A percentile compares a stretch with the other conserved stretches of the same genome.
These are phyloP conservation scores for Penicillium steckii DNA, from an alignment of 495 filamentous ascomycete species.

Conservation along the genomic window DNA sequence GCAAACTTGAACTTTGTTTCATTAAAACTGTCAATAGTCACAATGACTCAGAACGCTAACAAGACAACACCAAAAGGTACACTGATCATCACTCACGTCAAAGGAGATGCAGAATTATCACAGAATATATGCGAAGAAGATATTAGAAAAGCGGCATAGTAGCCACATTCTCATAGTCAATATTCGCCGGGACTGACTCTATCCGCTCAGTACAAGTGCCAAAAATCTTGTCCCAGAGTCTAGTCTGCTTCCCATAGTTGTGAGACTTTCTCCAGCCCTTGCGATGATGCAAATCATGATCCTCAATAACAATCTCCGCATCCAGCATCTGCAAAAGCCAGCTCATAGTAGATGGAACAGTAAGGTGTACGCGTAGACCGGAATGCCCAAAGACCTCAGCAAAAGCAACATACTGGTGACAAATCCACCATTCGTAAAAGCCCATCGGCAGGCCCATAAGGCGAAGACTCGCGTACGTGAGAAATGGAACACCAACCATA, in stretches of 20 bases:
- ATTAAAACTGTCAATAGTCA: too few species aligned
- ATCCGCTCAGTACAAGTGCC: conserved; percentile 38
- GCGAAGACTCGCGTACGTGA: conserved; percentile 34
- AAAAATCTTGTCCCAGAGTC: conserved; percentile 43
- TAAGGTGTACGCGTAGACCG: conserved; percentile 36
- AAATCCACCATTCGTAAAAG: conserved; percentile 48
- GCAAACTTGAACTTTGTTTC: too few species aligned
- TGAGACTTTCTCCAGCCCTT: conserved; percentile 45
- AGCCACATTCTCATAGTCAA: conserved; percentile 38
- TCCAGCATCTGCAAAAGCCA: conserved; percentile 36
- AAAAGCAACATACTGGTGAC: conserved; percentile 41
- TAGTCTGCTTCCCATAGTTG: conserved; percentile 46
- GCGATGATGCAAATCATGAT: conserved; percentile 45
- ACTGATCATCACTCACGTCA: too few species aligned
- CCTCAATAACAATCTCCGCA: conserved; percentile 42
- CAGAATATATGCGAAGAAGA: too few species aligned
- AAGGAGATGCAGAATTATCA: too few species aligned
- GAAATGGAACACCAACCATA: conserved; percentile 38
- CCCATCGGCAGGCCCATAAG: conserved; percentile 37
- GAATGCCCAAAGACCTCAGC: conserved; percentile 42
- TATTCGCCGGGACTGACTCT: conserved; percentile 30
- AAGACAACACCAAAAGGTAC: too few species aligned
- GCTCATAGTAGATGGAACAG: conserved; percentile 32
- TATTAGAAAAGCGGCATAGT: conserved; percentile 28
- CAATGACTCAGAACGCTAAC: too few species aligned